Base-by-base conservation (phyloP, 768 basidiomycete genomes). In the Hygrophorus pudorinus region DNA sequence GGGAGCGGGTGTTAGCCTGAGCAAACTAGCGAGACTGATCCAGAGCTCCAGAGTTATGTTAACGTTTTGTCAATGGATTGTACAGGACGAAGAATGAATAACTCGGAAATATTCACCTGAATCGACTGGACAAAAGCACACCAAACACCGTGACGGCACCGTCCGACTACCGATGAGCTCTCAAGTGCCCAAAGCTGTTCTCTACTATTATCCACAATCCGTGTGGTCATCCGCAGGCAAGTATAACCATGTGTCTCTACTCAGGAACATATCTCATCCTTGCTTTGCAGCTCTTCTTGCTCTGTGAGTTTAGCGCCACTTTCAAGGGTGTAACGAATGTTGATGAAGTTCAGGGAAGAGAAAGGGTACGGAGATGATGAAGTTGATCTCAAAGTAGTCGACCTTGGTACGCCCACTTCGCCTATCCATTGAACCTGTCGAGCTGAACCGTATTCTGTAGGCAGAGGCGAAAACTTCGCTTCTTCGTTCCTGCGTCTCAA, bases 351-450 rank as follows among this genome's bases (percentile, higher is more conserved):
- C 44, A 75, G 73, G 46, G 67, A 69, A 49, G 90, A 93, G 64
- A 93, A 93, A 58, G 90, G 90, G 1, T 93, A 92, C 53, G 79
- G 77, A 3, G 56, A 68, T 21, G 84, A 89, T 56, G 90, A 92
- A 53, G 56, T 88, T 28, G 76, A 82, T 53, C 63, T 78, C 51
- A 82, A 72, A 59, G 58, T 73, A 20, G 85, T 90, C 8, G 78
- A 87, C 61, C 63, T 82, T 35, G 53, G 81, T 81, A 52, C 35
- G 40, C 37, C 40, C 21, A 29, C 28, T 12, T 10, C 34, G 33
- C 11, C 20, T 28, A 16, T 38, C n/a, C 0, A 9, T 42, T 16
- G 21, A 9, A 10, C 5, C 3, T 21, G 18, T 35, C n/a, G 28
- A 21, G 40, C 31, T 34, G 5, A 14, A 10, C 24, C 13, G 32